Conservation (phyloP, 2,329 filamentous ascomycete genomes). For the Calycina herbarum region DNA sequence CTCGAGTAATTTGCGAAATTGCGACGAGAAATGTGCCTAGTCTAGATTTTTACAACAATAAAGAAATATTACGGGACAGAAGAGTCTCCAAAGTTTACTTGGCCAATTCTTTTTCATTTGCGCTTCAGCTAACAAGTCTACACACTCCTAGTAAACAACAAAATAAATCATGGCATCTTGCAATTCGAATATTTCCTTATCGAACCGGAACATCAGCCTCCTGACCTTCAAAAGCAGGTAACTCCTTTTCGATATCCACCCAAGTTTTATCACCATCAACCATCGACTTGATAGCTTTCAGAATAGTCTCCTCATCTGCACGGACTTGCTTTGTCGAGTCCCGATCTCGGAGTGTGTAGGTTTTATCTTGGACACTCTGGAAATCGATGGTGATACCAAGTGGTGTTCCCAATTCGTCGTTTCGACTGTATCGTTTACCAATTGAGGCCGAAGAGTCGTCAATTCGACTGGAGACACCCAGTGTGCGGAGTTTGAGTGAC, state of each 20-base stretch:
- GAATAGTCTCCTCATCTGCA: slow-evolving; percentile 75
- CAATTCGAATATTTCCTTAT: not conserved
- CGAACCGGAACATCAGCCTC: slow-evolving; percentile 40
- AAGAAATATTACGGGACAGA: not conserved
- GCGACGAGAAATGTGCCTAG: too few species aligned
- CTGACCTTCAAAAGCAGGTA: slow-evolving; percentile 85
- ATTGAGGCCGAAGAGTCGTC: slow-evolving; percentile 91
- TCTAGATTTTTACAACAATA: not conserved
- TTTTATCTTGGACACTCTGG: slow-evolving; percentile 85
- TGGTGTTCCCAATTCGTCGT: slow-evolving; percentile 93
- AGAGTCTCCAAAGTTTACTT: not conserved
- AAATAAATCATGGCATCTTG: slow-evolving; percentile 1
- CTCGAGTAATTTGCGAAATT: too few species aligned
- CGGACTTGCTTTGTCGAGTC: slow-evolving; percentile 91
- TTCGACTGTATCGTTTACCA: slow-evolving; percentile 90
- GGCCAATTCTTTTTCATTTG: not conserved
- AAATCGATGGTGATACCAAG: slow-evolving; percentile 95
- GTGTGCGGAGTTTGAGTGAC: slow-evolving; percentile 71
- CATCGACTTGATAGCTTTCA: slow-evolving; percentile 62
- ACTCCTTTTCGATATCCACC: slow-evolving; percentile 69
- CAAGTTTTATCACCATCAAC: slow-evolving; percentile 56
- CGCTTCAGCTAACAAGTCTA: slow-evolving; percentile 3
- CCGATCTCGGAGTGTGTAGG: slow-evolving; percentile 84
- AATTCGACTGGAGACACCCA: slow-evolving; percentile 79
- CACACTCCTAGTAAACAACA: not conserved